These are phyloP conservation scores for Malus hybrid DNA, from an alignment of 331 rosid species.

Conservation along the genomic window DNA sequence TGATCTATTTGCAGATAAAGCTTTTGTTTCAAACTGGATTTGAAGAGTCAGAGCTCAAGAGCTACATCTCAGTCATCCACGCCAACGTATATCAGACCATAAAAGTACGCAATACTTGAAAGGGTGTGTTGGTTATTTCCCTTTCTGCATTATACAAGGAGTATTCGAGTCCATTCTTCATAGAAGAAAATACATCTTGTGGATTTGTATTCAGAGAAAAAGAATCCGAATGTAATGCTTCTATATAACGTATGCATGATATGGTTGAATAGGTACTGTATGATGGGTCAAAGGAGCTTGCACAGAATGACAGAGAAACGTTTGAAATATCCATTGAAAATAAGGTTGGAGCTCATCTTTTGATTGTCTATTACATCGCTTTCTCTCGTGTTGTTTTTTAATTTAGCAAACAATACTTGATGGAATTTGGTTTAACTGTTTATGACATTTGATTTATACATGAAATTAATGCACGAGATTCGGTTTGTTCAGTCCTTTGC, in stretches of 20 bases:
- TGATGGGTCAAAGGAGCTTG: slow-evolving; percentile 84
- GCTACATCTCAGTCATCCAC: slow-evolving; percentile 89
- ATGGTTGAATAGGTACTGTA: slow-evolving; percentile 60
- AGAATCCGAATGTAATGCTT: slow-evolving; percentile 14
- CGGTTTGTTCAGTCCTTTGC: neutral
- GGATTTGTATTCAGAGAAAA: slow-evolving; percentile 10
- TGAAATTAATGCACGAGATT: neutral
- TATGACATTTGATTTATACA: neutral
- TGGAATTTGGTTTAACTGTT: neutral
- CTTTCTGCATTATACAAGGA: slow-evolving; percentile 40
- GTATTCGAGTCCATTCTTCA: slow-evolving; percentile 31
- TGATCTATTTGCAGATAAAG: slow-evolving; percentile 57
- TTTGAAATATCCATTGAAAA: slow-evolving; percentile 56
- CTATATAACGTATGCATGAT: slow-evolving; percentile 7
- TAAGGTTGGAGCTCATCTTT: slow-evolving; percentile 43
- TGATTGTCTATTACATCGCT: neutral
- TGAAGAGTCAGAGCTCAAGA: slow-evolving; percentile 87
- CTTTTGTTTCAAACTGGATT: slow-evolving; percentile 92
- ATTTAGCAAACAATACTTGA: neutral
- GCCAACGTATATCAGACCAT: slow-evolving; percentile 99
- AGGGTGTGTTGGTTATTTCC: slow-evolving; percentile 99
- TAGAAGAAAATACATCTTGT: slow-evolving; percentile 17
- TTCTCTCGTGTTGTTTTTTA: neutral
- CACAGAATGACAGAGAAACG: slow-evolving; percentile 59
- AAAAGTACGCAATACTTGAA: slow-evolving; percentile 99